Conservation (phyloP, 2,329 filamentous ascomycete genomes). For the Helotiales sp. region DNA sequence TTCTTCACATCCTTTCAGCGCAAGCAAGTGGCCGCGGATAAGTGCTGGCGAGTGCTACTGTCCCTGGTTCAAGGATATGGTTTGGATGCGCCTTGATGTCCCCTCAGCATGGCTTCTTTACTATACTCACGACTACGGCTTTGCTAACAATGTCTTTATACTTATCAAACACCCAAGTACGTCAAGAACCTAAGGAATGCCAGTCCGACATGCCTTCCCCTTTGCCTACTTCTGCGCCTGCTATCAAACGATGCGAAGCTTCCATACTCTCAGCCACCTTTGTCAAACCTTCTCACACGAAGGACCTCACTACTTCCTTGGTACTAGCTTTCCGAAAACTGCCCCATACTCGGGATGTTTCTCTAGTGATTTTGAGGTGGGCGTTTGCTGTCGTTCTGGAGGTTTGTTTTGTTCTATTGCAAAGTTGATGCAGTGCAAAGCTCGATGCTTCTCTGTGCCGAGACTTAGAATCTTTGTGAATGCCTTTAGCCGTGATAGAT, state of each 20-base stretch:
- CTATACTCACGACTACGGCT: neutral
- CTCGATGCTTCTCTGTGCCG: too few species aligned
- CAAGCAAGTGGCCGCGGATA: too few species aligned
- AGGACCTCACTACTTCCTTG: neutral
- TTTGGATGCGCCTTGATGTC: neutral
- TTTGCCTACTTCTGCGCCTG: conserved; percentile 1
- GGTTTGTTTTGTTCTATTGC: too few species aligned
- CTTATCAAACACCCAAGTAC: neutral
- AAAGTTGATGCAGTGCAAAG: too few species aligned
- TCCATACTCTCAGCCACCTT: neutral
- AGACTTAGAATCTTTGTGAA: too few species aligned
- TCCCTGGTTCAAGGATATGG: neutral
- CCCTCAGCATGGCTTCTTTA: neutral
- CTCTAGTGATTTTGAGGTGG: too few species aligned
- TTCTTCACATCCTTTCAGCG: too few species aligned
- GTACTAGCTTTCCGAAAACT: neutral
- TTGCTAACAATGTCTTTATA: neutral
- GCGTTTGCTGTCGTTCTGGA: too few species aligned
- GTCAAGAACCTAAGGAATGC: neutral
- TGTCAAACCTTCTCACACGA: neutral
- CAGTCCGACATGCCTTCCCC: neutral
- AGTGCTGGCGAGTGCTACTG: too few species aligned
- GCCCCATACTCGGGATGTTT: neutral
- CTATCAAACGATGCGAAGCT: conserved; percentile 6
- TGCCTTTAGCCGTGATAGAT: too few species aligned